A percentile compares a stretch with the other conserved stretches of the same genome.
Evolutionary conservation across 2,329 filamentous ascomycete species (phyloP).

Genomic region (Teratosphaeria gauchensis): DNA sequence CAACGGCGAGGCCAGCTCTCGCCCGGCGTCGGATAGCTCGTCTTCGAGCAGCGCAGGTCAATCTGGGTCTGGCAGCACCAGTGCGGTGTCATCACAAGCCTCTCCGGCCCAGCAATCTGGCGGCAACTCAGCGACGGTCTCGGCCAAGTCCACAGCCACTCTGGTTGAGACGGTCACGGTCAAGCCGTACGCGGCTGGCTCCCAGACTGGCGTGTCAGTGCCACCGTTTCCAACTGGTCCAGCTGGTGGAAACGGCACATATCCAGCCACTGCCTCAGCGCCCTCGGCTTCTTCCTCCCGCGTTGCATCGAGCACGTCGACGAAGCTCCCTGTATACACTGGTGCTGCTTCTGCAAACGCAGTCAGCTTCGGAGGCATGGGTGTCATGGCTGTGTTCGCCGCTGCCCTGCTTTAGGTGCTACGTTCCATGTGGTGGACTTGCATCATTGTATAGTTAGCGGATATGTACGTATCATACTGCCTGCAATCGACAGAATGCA

Average conservation of each 20-base stretch:
- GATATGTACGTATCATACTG: neutral
- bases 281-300: neutral
- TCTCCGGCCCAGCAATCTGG: neutral
- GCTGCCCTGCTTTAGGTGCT: neutral
- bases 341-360: constrained; percentile 1
- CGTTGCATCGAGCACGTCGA: neutral
- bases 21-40: neutral
- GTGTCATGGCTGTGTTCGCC: neutral
- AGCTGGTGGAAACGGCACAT: constrained; percentile 1
- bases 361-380: constrained; percentile 1
- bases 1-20: neutral
- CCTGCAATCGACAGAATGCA: neutral
- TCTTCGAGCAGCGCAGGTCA: neutral
- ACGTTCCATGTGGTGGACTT: neutral
- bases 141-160: neutral
- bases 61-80: neutral
- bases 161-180: constrained; percentile 2
- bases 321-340: constrained; percentile 1
- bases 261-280: neutral
- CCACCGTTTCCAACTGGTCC: neutral
- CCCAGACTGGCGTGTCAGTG: neutral
- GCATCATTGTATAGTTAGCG: neutral
- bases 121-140: neutral
- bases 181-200: neutral
- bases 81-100: neutral